Base-by-base conservation (phyloP, 192 early-diverging fungal species). In the Kickxella alabastrina region DNA sequence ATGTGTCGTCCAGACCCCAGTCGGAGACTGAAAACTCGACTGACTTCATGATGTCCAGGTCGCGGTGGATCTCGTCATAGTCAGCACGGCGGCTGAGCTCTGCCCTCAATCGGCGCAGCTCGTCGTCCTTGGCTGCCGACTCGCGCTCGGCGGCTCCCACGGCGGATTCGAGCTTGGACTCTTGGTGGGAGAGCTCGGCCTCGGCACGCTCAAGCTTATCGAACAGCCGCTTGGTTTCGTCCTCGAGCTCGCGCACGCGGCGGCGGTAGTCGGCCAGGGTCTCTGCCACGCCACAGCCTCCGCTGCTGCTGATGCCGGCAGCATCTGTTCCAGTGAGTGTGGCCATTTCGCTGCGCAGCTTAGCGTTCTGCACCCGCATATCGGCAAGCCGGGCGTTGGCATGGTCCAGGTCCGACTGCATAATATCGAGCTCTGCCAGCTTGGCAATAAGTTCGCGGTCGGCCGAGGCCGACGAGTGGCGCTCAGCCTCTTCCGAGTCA, bases 401-500 rank as follows among this genome's bases (percentile, higher is more conserved):
- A 19, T 86, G 82, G 45, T 97, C 92, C 32, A 93, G 70, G 51
- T 97, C 93, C 38, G 85, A 75, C 35, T 85, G 78, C 5, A 92
- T 66, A 40, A 97, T 92, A 55, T 97, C 92, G n/a, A 92, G 67
- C 52, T 94, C 93, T 6, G 88, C 90, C 22, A 92, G 71, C 52
- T 87, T 86, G 9, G 72, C 82, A 3, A 87, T 83, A 37, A 93
- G 82, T 44, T 90, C 85, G 43, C 92, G 85, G 55, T 94, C 91
- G 26, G 83, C 82, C 8, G 32, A 32, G 32, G 65, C 66, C 35
- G 83, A 79, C 40, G 83, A 79, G 19, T 84, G 78, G 13, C 86
- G 54, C 15, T 80, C 79, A 9, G 85, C 83, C 43, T 92, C 89
- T 8, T 84, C 82, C 18, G 82, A 73, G 39, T 93, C 89, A 32